Evolutionary conservation across 257 asterid genomes (phyloP).

Genomic region (Penstemon barbatus): DNA sequence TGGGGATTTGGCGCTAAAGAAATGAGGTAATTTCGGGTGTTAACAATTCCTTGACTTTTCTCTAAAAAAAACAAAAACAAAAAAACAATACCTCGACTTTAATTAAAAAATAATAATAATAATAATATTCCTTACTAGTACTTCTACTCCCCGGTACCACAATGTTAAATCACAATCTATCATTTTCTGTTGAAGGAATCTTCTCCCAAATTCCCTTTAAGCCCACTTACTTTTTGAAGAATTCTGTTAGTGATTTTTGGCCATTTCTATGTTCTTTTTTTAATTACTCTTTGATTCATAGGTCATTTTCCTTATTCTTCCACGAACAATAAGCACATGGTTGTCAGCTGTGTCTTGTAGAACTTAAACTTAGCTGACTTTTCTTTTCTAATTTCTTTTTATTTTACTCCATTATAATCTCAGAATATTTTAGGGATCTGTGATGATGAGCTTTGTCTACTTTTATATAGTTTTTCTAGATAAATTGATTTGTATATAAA

Average conservation of each 20-base stretch:
- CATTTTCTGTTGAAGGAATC: constrained; percentile 3
- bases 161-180: constrained; percentile 10
- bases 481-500: constrained; percentile 25
- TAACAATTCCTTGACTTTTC: constrained; percentile 16
- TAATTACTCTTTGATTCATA: constrained; percentile 16
- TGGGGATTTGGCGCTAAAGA: not conserved
- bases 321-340: constrained; percentile 39
- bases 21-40: not conserved
- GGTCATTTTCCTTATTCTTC: constrained; percentile 26
- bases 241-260: constrained; percentile 22
- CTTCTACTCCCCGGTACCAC: not conserved
- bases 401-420: constrained; percentile 24
- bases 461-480: constrained; percentile 21
- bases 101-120: not conserved
- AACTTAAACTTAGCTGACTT: constrained; percentile 40
- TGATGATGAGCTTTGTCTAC: constrained; percentile 31
- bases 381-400: not conserved
- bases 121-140: not conserved
- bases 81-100: constrained; percentile 2
- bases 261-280: constrained; percentile 14
- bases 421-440: constrained; percentile 41
- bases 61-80: too few species aligned
- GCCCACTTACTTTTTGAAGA: constrained; percentile 18
- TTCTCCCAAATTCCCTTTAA: constrained; percentile 15
- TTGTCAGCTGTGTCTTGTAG: constrained; percentile 29